Conservation (phyloP, 306 rosid species). For the Quercus suber region DNA sequence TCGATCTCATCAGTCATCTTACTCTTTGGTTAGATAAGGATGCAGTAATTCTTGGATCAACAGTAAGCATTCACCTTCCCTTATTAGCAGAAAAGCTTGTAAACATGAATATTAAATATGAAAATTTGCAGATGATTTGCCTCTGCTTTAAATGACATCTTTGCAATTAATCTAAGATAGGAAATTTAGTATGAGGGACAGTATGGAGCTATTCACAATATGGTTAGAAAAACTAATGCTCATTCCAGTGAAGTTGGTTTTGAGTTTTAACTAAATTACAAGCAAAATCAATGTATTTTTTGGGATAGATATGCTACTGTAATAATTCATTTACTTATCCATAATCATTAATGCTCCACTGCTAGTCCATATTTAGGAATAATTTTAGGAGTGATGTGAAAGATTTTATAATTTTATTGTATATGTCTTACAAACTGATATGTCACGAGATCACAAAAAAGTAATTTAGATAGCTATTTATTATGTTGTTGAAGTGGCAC, state of each 20-base stretch:
- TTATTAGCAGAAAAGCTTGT: background rate
- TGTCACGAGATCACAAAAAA: too few species aligned
- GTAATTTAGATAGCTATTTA: too few species aligned
- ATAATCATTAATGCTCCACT: background rate
- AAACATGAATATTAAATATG: background rate
- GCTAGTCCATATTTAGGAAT: conserved; percentile 5
- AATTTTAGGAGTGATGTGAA: too few species aligned
- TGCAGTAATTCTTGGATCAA: conserved; percentile 78
- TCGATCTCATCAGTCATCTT: conserved; percentile 83
- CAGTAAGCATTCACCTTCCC: conserved; percentile 32
- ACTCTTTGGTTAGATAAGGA: conserved; percentile 66
- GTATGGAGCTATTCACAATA: background rate
- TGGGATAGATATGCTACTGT: background rate
- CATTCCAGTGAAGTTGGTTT: background rate
- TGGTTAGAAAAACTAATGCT: background rate
- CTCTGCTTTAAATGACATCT: conserved; percentile 3
- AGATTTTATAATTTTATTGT: too few species aligned
- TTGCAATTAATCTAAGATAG: background rate
- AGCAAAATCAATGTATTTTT: background rate
- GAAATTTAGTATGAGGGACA: conserved; percentile 5
- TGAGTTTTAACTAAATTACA: background rate
- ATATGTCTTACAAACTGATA: too few species aligned
- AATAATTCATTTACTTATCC: background rate
- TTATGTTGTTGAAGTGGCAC: too few species aligned
- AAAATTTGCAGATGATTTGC: background rate